phyloP scores from a whole-genome alignment of 1,284 basidiomycete species.

The Pseudozyma sp. region DNA sequence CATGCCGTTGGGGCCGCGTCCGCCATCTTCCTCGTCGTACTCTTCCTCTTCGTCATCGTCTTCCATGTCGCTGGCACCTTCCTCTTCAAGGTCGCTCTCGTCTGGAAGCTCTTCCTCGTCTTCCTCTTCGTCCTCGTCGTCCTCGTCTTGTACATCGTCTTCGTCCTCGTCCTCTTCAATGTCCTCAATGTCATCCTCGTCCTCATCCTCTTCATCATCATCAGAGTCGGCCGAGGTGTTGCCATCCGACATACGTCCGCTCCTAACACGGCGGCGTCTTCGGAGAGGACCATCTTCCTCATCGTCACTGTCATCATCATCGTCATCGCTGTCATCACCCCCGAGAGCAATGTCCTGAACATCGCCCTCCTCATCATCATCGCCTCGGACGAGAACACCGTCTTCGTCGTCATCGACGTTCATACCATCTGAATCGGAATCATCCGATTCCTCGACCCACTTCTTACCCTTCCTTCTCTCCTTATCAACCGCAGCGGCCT shows the following conservation, averaged over 20 bases:
- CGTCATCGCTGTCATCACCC: constrained; percentile 47
- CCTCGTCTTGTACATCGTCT: constrained; percentile 27
- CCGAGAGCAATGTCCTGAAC: constrained; percentile 59
- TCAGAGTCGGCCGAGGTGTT: constrained; percentile 50
- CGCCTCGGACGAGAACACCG: constrained; percentile 40
- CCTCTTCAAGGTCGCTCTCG: constrained; percentile 49
- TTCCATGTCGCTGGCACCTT: constrained; percentile 46
- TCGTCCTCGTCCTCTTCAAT: constrained; percentile 16
- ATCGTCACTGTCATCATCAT: constrained; percentile 46
- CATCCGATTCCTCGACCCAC: constrained; percentile 59
- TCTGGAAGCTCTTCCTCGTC: constrained; percentile 47
- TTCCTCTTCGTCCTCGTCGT: constrained; percentile 26
- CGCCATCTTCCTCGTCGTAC: constrained; percentile 47
- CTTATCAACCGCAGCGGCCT: constrained; percentile 11
- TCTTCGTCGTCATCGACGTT: constrained; percentile 39
- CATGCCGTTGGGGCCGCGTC: constrained; percentile 41
- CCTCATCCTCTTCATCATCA: constrained; percentile 41
- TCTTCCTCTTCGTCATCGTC: constrained; percentile 55
- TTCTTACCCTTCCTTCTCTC: constrained; percentile 51
- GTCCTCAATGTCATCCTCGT: constrained; percentile 11
- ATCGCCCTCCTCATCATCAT: constrained; percentile 52
- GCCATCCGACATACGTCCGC: constrained; percentile 36
- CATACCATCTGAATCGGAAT: constrained; percentile 51
- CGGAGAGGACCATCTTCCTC: constrained; percentile 36
- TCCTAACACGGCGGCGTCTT: constrained; percentile 30